phyloP scores from a whole-genome alignment of 1,139 yeast genomes.

The Yamadazyma membranifaciens region DNA sequence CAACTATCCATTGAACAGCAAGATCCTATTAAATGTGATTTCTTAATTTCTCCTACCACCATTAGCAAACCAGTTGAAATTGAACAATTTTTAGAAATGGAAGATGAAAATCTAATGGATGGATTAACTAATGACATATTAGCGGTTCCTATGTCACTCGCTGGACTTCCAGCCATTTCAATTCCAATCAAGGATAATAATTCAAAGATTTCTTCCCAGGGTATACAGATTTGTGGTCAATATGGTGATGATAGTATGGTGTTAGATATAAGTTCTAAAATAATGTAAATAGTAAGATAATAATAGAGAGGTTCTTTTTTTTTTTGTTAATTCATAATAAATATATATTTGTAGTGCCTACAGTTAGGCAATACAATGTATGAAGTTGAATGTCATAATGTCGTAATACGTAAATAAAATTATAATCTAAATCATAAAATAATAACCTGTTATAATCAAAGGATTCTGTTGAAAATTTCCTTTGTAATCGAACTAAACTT shows the following conservation, averaged over 20 bases:
- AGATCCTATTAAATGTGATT: slow-evolving; percentile 52
- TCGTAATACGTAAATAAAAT: slow-evolving; percentile 20
- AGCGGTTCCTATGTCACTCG: slow-evolving; percentile 87
- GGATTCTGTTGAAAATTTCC: slow-evolving; percentile 21
- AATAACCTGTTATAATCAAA: slow-evolving; percentile 1
- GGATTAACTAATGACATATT: slow-evolving; percentile 78
- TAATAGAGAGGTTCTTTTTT: background rate
- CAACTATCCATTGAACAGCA: background rate
- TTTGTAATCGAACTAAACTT: background rate
- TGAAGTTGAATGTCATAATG: slow-evolving; percentile 43
- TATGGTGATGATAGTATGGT: slow-evolving; percentile 75
- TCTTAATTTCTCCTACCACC: slow-evolving; percentile 73
- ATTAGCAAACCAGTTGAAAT: slow-evolving; percentile 57
- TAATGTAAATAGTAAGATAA: background rate
- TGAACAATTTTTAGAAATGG: slow-evolving; percentile 32
- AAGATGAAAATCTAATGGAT: slow-evolving; percentile 49
- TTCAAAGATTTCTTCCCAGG: slow-evolving; percentile 25
- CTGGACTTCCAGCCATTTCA: slow-evolving; percentile 84
- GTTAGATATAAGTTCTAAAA: slow-evolving; percentile 29
- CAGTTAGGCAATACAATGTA: slow-evolving; percentile 14
- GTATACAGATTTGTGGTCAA: slow-evolving; percentile 82
- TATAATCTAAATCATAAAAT: background rate
- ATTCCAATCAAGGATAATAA: slow-evolving; percentile 53
- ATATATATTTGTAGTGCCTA: background rate
- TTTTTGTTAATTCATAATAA: no score